Evolutionary conservation across 179 eudicot species (phyloP), one percentile per base, ranked within the genome.

Genomic region (Beta lomatogona): DNA sequence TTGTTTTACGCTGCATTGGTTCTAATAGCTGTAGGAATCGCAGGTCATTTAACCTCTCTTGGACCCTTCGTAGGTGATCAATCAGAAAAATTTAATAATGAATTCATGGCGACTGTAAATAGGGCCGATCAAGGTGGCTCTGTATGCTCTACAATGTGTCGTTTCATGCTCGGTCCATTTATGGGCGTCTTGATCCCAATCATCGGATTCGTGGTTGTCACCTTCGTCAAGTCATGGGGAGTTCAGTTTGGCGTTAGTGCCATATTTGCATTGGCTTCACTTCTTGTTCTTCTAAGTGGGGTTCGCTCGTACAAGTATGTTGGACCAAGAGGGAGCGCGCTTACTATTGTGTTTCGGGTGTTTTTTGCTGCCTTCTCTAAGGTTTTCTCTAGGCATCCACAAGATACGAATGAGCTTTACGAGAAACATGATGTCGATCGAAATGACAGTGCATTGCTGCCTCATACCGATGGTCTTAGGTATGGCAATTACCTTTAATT

Each of bases 211-310:
- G 59, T 87, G 57, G 86, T 73, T 58, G 86, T 88, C 16, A 70
- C 86, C 3, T 85, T 75, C n/a, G 83, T 91, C 73, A 88, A 89
- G 73, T 87, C 90, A 11, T 90, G 93, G 93, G 73, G 84, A 25
- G 60, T 84, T 36, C 81, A 81, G 18, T 90, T 89, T 79, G 93
- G 91, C 18, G 80, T 92, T 36, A 85, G 86, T 3, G 88, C 91
- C 19, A 57, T 89, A 16, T 88, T 86, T 58, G 76, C 88, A 0
- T 12, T 83, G 65, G 81, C 75, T 13, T 85, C 88, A 0, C 80
- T 85, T 12, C 16, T 84, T 55, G 41, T 88, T 1, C 89, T 86
- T 78, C 46, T 88, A 7, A 50, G 75, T 66, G 91, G 90, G 36
- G 68, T 81, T 5, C 57, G 76, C 13, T 68, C 80, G 3, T 84